These are phyloP conservation scores for Fagus crenata DNA, from an alignment of 306 rosid species.

Conservation along the genomic window DNA sequence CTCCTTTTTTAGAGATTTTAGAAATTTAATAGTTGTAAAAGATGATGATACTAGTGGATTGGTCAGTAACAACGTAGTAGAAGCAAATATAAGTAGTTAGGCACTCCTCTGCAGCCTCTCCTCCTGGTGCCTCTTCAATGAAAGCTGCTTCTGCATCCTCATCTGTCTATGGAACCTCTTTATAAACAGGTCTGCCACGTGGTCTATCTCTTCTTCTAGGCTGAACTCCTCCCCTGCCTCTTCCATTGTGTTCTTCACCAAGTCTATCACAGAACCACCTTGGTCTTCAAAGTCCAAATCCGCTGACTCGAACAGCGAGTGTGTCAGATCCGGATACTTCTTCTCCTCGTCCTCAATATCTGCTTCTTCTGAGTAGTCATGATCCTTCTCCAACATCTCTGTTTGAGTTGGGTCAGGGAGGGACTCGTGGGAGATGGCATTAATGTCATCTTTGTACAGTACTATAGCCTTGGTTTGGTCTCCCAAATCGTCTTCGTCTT, in stretches of 20 bases:
- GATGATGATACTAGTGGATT: too few species aligned
- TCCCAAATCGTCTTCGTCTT: constrained; percentile 14
- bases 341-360: constrained; percentile 5
- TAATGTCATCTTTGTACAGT: not conserved
- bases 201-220: constrained; percentile 37
- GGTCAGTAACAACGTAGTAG: too few species aligned
- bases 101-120: not conserved
- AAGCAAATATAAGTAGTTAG: not conserved
- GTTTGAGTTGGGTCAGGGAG: constrained; percentile 32
- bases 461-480: constrained; percentile 17
- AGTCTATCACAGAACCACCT: constrained; percentile 30
- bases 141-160: constrained; percentile 29
- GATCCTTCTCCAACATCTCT: not conserved
- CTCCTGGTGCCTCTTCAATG: not conserved
- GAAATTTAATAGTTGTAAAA: too few species aligned
- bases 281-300: not conserved
- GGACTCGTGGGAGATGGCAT: constrained; percentile 22
- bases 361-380: constrained; percentile 9
- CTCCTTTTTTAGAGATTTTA: too few species aligned
- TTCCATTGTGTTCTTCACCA: constrained; percentile 33
- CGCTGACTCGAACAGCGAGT: constrained; percentile 33
- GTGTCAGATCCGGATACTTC: constrained; percentile 41
- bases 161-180: constrained; percentile 30
- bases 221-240: constrained; percentile 37
- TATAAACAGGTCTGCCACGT: constrained; percentile 37